These are phyloP conservation scores for Russula abietina DNA, from an alignment of 768 basidiomycete genomes.

Conservation along the genomic window DNA sequence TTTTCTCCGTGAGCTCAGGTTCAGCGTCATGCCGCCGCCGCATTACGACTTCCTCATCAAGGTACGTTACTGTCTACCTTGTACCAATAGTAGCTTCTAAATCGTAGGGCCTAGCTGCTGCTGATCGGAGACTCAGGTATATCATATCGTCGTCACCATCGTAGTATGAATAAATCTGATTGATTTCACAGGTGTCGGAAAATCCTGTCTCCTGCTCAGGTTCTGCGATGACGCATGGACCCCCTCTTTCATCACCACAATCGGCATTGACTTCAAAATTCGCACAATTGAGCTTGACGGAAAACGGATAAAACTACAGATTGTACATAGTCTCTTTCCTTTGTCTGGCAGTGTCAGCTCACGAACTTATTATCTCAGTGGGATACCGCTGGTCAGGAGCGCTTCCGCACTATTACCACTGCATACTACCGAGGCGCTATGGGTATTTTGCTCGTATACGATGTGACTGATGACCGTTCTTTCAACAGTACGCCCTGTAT, in stretches of 20 bases:
- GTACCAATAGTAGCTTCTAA: conserved; percentile 15
- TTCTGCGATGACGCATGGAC: conserved; percentile 99
- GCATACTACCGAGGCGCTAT: conserved; percentile 99
- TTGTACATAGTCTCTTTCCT: conserved; percentile 50
- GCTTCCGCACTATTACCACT: conserved; percentile 96
- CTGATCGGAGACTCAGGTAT: conserved; percentile 94
- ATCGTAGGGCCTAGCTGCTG: conserved; percentile 53
- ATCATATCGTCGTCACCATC: neutral
- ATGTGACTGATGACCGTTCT: conserved; percentile 89
- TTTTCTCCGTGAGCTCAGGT: neutral
- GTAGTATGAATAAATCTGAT: neutral
- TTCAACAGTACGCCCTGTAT: conserved; percentile 75
- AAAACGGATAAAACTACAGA: conserved; percentile 98
- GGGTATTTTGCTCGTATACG: conserved; percentile 98
- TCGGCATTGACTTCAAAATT: conserved; percentile 99
- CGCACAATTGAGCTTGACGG: conserved; percentile 97
- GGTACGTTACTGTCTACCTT: conserved; percentile 37
- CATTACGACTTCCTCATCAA: conserved; percentile 98
- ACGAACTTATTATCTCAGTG: conserved; percentile 51
- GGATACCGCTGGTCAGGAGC: conserved; percentile 99
- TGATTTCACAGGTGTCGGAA: conserved; percentile 68
- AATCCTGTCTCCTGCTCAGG: conserved; percentile 90
- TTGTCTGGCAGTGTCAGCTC: neutral
- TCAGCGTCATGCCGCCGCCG: conserved; percentile 64
- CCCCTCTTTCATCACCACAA: conserved; percentile 97